Percentiles rank a stretch among this genome's conserved stretches.
These are phyloP conservation scores for Beauveria caledonica DNA, from an alignment of 2,329 filamentous ascomycete genomes.

Conservation along the genomic window DNA sequence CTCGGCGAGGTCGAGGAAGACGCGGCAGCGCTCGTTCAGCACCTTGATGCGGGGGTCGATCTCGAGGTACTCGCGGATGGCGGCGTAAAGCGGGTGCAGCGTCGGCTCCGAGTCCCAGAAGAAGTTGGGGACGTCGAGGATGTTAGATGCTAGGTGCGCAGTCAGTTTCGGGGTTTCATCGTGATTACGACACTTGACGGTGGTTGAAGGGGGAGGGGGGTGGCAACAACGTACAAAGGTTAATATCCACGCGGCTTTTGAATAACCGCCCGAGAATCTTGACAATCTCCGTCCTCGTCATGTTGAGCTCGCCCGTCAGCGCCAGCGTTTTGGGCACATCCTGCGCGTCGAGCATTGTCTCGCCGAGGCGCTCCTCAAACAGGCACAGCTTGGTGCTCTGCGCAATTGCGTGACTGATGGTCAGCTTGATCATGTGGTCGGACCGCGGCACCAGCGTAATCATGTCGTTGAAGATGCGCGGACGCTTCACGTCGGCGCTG, in stretches of 20 bases:
- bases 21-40: constrained; percentile 90
- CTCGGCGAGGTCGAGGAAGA: constrained; percentile 93
- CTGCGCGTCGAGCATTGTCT: constrained; percentile 89
- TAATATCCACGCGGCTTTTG: constrained; percentile 91
- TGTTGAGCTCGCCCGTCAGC: constrained; percentile 79
- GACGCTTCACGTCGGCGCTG: constrained; percentile 73
- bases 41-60: constrained; percentile 95
- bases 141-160: constrained; percentile 65
- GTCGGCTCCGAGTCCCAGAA: constrained; percentile 98
- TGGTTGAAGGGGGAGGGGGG: neutral
- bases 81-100: constrained; percentile 85
- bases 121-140: constrained; percentile 92
- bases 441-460: constrained; percentile 83
- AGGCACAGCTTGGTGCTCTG: constrained; percentile 95
- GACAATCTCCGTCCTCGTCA: constrained; percentile 87
- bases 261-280: constrained; percentile 86
- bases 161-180: neutral
- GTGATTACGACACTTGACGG: neutral
- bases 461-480: constrained; percentile 98
- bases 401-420: constrained; percentile 93
- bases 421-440: constrained; percentile 98
- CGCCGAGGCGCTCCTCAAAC: constrained; percentile 92
- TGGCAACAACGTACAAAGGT: constrained; percentile 65
- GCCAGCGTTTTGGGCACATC: constrained; percentile 85
- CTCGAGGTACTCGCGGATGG: constrained; percentile 93